These are phyloP conservation scores for Ambrosia hybrid DNA, from an alignment of 140 eudicot species.

Conservation along the genomic window DNA sequence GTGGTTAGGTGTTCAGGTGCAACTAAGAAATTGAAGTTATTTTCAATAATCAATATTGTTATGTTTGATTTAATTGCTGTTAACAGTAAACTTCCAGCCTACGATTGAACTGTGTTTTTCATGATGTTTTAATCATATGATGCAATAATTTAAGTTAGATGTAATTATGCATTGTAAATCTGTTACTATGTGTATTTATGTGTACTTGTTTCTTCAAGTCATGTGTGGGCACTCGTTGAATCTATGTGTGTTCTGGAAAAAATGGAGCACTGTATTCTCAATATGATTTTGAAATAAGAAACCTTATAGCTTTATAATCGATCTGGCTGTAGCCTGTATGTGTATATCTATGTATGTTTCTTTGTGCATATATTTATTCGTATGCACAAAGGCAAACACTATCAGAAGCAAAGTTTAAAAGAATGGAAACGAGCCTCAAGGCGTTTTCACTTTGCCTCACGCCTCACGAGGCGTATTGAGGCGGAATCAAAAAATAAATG, in stretches of 20 bases:
- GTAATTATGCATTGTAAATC: background rate
- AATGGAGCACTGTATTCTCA: background rate
- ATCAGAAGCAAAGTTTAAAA: background rate
- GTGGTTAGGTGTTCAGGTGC: background rate
- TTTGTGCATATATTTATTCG: background rate
- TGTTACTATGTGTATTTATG: background rate
- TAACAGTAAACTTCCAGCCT: background rate
- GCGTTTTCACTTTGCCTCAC: too few species aligned
- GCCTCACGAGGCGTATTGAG: too few species aligned
- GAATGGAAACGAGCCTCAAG: too few species aligned
- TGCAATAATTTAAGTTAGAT: background rate
- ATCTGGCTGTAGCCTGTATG: background rate
- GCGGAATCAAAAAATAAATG: too few species aligned
- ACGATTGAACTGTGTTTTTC: background rate
- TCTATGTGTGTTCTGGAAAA: background rate
- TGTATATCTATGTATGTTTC: background rate
- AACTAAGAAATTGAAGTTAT: conserved; percentile 1
- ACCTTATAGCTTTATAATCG: background rate
- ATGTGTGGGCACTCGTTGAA: background rate
- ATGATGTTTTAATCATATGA: background rate
- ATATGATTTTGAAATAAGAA: background rate
- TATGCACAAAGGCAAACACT: background rate
- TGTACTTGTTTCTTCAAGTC: background rate
- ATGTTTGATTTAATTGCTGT: background rate
- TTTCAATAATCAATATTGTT: background rate